Percentiles rank a stretch among this genome's conserved stretches.
These are phyloP conservation scores for Allantophomopsis cytisporea DNA, from an alignment of 2,329 filamentous ascomycete species.

Conservation along the genomic window DNA sequence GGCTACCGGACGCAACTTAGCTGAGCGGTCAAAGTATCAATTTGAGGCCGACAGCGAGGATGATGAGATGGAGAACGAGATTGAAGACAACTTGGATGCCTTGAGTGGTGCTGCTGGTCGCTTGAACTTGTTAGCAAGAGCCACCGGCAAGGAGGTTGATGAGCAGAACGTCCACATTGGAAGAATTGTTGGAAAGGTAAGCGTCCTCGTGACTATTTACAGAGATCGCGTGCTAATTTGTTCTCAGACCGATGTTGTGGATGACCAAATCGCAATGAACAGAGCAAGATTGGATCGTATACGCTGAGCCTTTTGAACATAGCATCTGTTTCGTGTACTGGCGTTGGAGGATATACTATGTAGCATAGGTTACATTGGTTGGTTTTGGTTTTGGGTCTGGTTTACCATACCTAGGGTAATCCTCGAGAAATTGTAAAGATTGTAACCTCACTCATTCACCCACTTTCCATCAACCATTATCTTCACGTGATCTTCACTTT, in stretches of 20 bases:
- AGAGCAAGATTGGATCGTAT: slow-evolving; percentile 32
- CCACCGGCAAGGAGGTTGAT: slow-evolving; percentile 64
- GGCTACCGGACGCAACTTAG: slow-evolving; percentile 24
- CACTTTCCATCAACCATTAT: too few relatives aligned
- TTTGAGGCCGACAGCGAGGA: slow-evolving; percentile 43
- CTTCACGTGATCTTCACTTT: too few relatives aligned
- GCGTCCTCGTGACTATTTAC: too few relatives aligned
- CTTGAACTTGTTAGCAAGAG: slow-evolving; percentile 59
- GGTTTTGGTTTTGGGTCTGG: too few relatives aligned
- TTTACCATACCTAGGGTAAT: too few relatives aligned
- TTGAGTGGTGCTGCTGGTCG: slow-evolving; percentile 48
- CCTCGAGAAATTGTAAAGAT: too few relatives aligned
- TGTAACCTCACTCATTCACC: too few relatives aligned
- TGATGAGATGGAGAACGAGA: slow-evolving; percentile 50
- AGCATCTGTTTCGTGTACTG: neutral
- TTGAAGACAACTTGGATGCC: slow-evolving; percentile 50
- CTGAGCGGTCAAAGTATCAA: slow-evolving; percentile 59
- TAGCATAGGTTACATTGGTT: too few relatives aligned
- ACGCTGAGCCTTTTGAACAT: slow-evolving; percentile 6
- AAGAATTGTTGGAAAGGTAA: slow-evolving; percentile 53
- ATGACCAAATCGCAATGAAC: slow-evolving; percentile 71
- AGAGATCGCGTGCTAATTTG: too few relatives aligned
- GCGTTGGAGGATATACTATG: too few relatives aligned
- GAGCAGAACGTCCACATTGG: slow-evolving; percentile 68
- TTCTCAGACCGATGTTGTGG: slow-evolving; percentile 58